phyloP scores from a whole-genome alignment of 2,329 filamentous ascomycete genomes.

The Aspergillus nomiae region DNA sequence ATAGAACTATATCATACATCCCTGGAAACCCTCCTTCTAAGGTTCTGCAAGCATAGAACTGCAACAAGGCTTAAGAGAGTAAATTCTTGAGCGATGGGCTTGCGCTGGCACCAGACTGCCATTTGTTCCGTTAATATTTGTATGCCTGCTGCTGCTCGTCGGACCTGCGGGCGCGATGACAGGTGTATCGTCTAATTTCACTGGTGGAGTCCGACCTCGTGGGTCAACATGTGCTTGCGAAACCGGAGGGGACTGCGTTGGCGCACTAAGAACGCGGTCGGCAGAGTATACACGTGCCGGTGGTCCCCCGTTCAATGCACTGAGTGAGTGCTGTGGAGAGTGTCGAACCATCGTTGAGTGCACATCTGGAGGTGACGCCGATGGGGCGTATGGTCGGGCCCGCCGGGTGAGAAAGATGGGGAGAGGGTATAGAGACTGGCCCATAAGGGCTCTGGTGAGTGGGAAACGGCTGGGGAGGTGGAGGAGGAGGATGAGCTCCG shows the following conservation, averaged over 20 bases:
- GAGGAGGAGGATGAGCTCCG: constrained; percentile 37
- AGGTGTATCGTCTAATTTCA: constrained; percentile 32
- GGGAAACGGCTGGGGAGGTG: constrained; percentile 39
- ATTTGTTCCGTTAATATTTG: constrained; percentile 29
- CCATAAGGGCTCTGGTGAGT: constrained; percentile 43
- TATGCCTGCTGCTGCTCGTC: constrained; percentile 30
- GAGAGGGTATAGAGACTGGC: constrained; percentile 36
- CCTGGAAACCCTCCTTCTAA: background rate
- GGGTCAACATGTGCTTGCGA: constrained; percentile 37
- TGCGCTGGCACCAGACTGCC: constrained; percentile 66
- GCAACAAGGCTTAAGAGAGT: constrained; percentile 55
- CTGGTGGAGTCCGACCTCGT: constrained; percentile 36
- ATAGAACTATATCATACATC: constrained; percentile 21
- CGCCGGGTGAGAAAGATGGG: constrained; percentile 35
- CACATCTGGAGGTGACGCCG: constrained; percentile 40
- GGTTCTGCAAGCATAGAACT: background rate
- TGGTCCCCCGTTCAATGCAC: constrained; percentile 37
- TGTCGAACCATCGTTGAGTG: constrained; percentile 39
- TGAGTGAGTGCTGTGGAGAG: constrained; percentile 41
- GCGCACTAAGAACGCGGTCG: constrained; percentile 37
- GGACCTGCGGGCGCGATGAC: constrained; percentile 25
- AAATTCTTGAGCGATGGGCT: constrained; percentile 76
- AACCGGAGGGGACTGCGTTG: constrained; percentile 39
- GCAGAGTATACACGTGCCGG: constrained; percentile 40
- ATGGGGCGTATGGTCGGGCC: constrained; percentile 38